A percentile compares a stretch with the other conserved stretches of the same genome.
phyloP scores from a whole-genome alignment of 2,329 filamentous ascomycete species.

The Sordariomycetes sp. region DNA sequence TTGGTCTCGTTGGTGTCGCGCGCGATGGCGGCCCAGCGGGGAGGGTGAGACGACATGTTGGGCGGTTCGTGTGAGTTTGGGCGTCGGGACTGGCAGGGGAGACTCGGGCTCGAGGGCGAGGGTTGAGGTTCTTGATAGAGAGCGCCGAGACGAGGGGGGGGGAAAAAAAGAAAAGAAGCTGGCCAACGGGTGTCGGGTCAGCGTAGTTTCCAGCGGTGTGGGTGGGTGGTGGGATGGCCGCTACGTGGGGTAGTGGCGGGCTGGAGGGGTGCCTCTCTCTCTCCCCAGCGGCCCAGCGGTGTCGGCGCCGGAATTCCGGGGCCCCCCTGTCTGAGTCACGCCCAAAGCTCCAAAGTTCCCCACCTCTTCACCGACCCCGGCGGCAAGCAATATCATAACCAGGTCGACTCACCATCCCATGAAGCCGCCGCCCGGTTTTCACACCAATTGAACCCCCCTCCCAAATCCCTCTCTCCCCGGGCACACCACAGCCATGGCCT shows the following conservation, averaged over 20 bases:
- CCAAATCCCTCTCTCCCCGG: not conserved
- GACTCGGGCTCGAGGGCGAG: not conserved
- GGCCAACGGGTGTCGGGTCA: not conserved
- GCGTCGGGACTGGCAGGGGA: not conserved
- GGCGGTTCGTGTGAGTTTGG: not conserved
- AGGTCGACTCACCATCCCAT: not conserved
- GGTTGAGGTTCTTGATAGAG: not conserved
- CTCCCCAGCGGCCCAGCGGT: not conserved
- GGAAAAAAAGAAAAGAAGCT: too few relatives aligned
- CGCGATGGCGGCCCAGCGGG: slow-evolving; percentile 63
- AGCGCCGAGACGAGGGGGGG: not conserved
- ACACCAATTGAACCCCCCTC: not conserved
- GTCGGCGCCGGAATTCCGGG: not conserved
- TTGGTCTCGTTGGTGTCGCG: slow-evolving; percentile 98
- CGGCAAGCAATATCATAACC: not conserved
- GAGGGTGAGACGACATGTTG: slow-evolving; percentile 7
- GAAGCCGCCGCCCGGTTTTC: not conserved
- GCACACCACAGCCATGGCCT: not conserved
- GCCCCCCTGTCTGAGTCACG: not conserved
- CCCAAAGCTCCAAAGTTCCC: not conserved
- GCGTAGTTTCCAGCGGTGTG: slow-evolving; percentile 1
- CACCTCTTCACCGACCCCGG: not conserved
- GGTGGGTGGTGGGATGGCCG: not conserved
- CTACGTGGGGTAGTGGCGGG: not conserved
- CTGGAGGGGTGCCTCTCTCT: not conserved